Percentiles rank a stretch among this genome's conserved stretches.
Evolutionary conservation across 805 yeast genomes (phyloP).

Genomic region (Gaillardinia entomophila): DNA sequence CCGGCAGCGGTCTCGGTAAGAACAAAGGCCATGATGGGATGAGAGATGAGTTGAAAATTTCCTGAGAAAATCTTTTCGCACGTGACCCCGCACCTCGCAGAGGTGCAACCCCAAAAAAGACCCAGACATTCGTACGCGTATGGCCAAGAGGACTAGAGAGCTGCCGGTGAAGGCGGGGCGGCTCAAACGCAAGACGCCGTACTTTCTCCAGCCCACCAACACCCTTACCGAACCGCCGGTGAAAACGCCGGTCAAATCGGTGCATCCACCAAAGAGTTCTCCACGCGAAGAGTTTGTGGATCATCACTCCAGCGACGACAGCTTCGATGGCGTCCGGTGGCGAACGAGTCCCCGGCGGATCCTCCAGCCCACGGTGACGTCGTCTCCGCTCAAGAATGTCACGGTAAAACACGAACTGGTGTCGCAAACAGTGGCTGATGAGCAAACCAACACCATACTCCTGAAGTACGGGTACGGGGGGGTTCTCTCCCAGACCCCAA

Average conservation of each 20-base stretch:
- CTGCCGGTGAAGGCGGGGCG: slow-evolving; percentile 5
- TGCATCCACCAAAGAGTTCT: slow-evolving; percentile 1
- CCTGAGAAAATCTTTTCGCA: slow-evolving; percentile 3
- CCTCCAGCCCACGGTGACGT: slow-evolving; percentile 16
- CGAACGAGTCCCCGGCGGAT: slow-evolving; percentile 7
- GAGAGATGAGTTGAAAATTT: neutral
- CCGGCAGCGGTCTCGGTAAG: slow-evolving; percentile 99
- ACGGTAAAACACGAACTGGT: slow-evolving; percentile 3
- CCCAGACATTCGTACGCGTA: no score
- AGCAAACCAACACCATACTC: slow-evolving; percentile 32
- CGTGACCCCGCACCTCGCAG: no score
- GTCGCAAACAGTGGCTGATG: slow-evolving; percentile 18
- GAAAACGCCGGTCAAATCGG: neutral
- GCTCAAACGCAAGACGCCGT: slow-evolving; percentile 19
- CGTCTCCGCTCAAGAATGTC: slow-evolving; percentile 38
- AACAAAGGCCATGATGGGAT: slow-evolving; percentile 64
- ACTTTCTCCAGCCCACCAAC: slow-evolving; percentile 31
- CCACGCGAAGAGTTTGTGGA: slow-evolving; percentile 9
- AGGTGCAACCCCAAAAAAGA: no score
- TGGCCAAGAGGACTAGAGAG: slow-evolving; percentile 5
- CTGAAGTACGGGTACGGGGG: slow-evolving; percentile 38
- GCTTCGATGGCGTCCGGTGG: slow-evolving; percentile 37
- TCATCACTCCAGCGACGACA: slow-evolving; percentile 36
- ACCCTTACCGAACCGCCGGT: slow-evolving; percentile 8
- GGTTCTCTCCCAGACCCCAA: slow-evolving; percentile 27